Evolutionary conservation across 2,329 filamentous ascomycete species (phyloP), one percentile per base, ranked within the genome.

Genomic region (Scytalidium lignicola): DNA sequence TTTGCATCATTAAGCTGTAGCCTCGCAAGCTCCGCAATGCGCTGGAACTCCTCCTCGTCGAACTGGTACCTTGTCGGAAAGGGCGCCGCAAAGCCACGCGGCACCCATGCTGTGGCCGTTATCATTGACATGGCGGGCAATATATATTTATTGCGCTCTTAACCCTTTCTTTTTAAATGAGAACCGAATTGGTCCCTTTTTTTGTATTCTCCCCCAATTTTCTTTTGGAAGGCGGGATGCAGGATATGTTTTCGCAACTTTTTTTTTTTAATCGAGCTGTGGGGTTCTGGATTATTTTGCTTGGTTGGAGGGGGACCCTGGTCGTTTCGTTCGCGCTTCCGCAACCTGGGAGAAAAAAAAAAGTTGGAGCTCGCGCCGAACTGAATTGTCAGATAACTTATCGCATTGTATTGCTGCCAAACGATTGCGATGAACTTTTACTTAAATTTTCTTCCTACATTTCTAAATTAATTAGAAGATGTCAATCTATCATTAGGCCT

Each of bases 1-100:
- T 92, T 86, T 21, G 93, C 93, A 70, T 97, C 93, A 63, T 96
- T 89, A 28, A 88, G 74, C 67, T 88, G 82, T 54, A 80, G 67
- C 53, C 74, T 73, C 39, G 79, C 78, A 50, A 82, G 72, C 62
- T 77, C 73, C 23, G 78, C 77, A 65, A 82, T 82, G 50, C 79
- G 71, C 53, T 71, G 67, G 58, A 80, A 78, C 61, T 82, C 79
- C 49, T 74, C 73, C 62, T 82, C 79, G 54, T 81, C 74, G 50
- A 82, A 74, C 48, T 75, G 73, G 58, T 80, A 79, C 63, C 78
- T 79, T 13, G 70, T 74, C 2, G 79, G 79, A 50, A 81, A 80
- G 48, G 75, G 74, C 37, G 79, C 78, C 8, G 79, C 76, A 58
- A 79, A 76, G 47, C 79, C 79, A 37, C 78, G 75, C 45, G 76